phyloP scores from a whole-genome alignment of 1,284 basidiomycete genomes.

The Uromyces viciae-fabae region DNA sequence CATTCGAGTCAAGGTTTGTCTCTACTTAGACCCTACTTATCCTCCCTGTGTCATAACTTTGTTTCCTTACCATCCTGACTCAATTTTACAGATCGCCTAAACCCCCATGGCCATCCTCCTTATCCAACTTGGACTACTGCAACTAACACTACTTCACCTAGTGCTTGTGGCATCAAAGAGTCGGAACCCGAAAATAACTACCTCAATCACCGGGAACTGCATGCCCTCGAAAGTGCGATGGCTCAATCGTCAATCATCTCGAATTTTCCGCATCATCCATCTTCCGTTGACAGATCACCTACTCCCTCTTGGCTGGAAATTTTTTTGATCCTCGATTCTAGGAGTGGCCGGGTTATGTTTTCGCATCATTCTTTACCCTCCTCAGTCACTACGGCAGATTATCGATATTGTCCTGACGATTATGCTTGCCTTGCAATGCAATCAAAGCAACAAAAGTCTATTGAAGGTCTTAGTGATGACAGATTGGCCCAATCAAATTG shows the following conservation, averaged over 20 bases:
- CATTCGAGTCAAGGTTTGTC: not conserved
- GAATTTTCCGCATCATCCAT: not conserved
- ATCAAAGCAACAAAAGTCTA: not conserved
- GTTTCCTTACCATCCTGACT: not conserved
- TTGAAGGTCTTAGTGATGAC: not conserved
- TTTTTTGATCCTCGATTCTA: conserved; percentile 27
- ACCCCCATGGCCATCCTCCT: conserved; percentile 14
- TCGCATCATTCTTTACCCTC: not conserved
- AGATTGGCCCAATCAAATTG: not conserved
- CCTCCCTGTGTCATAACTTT: not conserved
- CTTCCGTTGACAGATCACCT: not conserved
- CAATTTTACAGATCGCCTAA: not conserved
- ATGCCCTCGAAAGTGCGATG: conserved; percentile 1
- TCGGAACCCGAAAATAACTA: not conserved
- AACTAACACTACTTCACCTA: not conserved
- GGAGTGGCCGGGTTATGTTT: conserved; percentile 10
- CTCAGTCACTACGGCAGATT: not conserved
- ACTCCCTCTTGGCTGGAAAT: not conserved
- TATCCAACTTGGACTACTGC: conserved; percentile 17
- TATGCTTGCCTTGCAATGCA: conserved; percentile 35
- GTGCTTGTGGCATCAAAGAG: conserved; percentile 1
- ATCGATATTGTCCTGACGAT: conserved; percentile 12
- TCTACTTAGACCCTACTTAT: not conserved
- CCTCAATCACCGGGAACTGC: not conserved
- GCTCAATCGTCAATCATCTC: not conserved